Base-by-base conservation (phyloP, 306 rosid species). In the Rosa chinensis region DNA sequence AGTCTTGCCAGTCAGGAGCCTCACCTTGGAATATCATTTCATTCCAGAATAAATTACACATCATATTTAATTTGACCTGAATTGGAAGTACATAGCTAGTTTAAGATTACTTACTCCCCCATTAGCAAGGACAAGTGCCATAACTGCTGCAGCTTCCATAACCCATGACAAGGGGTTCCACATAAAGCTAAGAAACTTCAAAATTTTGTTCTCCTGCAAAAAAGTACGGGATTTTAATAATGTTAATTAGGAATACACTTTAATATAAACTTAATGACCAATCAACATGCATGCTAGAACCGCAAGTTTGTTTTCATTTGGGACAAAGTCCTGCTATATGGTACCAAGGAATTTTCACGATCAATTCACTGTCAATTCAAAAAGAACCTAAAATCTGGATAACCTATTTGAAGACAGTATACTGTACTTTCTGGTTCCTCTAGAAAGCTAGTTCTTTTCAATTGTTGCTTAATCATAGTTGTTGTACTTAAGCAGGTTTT, bases 151-250 rank as follows among this genome's bases (percentile, higher is more conserved):
- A 73, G 97, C 97, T 91, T 93, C 97, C 97, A 91, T 93, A 81
- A 93, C 97, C 97, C 97, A 93, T 80, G 97, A 93, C 80, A 93
- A 81, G 71, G 97, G 97, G 77, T 93, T 93, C 97, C 97, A 93
- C 96, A 93, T 93, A 76, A 93, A 93, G 71, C 96, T 63, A 58
- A 93, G 88, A 79, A 93, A 93, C 72, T 91, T 93, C 83, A 93
- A 72, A 17, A 93, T 49, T 85, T 93, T 93, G 85, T 89, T 91
- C 85, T 93, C 97, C 97, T 93, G 90, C 80, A 78, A 59, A 66
- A 58, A 44, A 32, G 74, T 83, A 61, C 58, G 21, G 28, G 48
- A 5, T 20, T 72, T 56, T n/a, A 21, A 58, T 61, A 59, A 23
- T 58, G 73, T 89, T 93, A 81, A 93, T 72, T 69, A 74, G 68